phyloP scores from a whole-genome alignment of 768 basidiomycete genomes.

The Neoboletus magnificus region DNA sequence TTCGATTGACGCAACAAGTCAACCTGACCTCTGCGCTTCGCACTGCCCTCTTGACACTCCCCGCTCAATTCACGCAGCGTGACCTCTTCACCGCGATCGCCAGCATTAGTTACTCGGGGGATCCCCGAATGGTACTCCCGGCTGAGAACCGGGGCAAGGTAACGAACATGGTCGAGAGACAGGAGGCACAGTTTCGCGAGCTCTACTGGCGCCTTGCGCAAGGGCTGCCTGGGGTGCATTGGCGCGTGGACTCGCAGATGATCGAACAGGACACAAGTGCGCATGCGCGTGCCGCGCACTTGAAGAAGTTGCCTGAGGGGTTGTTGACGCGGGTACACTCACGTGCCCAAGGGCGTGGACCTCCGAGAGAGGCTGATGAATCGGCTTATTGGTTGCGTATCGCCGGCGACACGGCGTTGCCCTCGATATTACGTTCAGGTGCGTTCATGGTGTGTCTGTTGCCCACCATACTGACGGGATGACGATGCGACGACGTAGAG shows the following conservation, averaged over 20 bases:
- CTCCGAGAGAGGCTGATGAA: constrained; percentile 60
- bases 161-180: constrained; percentile 84
- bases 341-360: constrained; percentile 30
- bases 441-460: constrained; percentile 11
- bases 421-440: constrained; percentile 54
- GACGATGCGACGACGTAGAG: constrained; percentile 42
- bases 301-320: constrained; percentile 74
- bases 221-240: constrained; percentile 78
- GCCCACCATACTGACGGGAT: neutral
- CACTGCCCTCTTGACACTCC: constrained; percentile 84
- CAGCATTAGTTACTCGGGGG: constrained; percentile 81
- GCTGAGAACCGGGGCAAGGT: constrained; percentile 95
- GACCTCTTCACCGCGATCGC: constrained; percentile 85
- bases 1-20: constrained; percentile 88
- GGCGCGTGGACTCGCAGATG: constrained; percentile 46
- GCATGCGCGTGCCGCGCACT: constrained; percentile 65
- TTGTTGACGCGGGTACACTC: constrained; percentile 55
- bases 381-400: constrained; percentile 70
- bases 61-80: constrained; percentile 74
- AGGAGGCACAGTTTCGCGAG: constrained; percentile 80
- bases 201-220: constrained; percentile 79
- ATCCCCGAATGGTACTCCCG: constrained; percentile 91
- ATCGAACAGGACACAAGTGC: constrained; percentile 76
- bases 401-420: constrained; percentile 60
- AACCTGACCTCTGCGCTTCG: constrained; percentile 90